Evolutionary conservation across 495 filamentous ascomycete species (phyloP), one percentile per base, ranked within the genome.

Genomic region (Pseudomonodictys pantanalensis): DNA sequence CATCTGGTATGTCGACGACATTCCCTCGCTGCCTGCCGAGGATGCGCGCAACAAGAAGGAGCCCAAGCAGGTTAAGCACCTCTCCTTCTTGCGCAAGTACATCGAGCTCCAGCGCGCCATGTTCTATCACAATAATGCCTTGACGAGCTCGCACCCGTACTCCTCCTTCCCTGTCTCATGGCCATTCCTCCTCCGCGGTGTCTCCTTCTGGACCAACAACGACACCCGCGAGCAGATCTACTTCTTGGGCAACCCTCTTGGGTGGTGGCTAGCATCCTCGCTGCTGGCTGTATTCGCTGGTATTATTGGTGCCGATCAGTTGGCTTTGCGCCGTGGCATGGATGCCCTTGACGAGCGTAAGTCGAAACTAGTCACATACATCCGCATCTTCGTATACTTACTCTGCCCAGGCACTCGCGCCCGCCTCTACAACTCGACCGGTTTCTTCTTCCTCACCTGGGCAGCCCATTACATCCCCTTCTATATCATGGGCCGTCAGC

Each of bases 191-290:
- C 78, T 98, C 33, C 86, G 95, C 11, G 93, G 93, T 68, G 95
- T 98, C 58, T 96, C 91, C 72, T 98, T 98, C 85, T 98, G 93
- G 93, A 98, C 93, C 9, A 88, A 98, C 71, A 93, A 92, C 71
- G 91, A 96, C 43, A 97, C 92, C 9, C 84, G 89, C 26, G 87
- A 93, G 75, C 93, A 98, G 75, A 98, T 98, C 67, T 98, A 98
- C 76, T 98, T 98, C 81, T 75, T 98, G 29, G 93, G 93, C 39
- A 98, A 98, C 76, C 93, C 95, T 4, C 75, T 97, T 52, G 93
- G 95, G 39, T 98, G 93, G 93, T 98, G 93, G 93, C 81, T 98
- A 61, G 85, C 91, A 23, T 93, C 89, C 71, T 89, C 87, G 76
- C 74, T 97, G 23, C 76, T 98, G 46, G 95, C 93, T 25, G 91